Evolutionary conservation across 2,329 filamentous ascomycete genomes (phyloP).

Genomic region (Venturia asperata): DNA sequence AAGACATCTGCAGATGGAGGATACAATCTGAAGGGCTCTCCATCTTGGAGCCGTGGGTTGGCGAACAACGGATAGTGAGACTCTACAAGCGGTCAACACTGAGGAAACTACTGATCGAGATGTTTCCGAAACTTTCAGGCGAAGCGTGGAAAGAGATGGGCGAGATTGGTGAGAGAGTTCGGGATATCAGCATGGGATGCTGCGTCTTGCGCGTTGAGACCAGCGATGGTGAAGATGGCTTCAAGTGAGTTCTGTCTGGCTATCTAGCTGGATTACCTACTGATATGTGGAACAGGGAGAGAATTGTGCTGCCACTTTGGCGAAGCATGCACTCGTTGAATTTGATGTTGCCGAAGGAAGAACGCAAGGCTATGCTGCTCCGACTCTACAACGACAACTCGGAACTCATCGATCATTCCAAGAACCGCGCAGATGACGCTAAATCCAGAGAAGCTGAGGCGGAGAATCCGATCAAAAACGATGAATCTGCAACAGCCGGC

Average conservation of each 20-base stretch:
- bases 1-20: constrained; percentile 84
- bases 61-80: constrained; percentile 65
- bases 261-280: neutral
- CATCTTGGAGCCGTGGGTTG: constrained; percentile 85
- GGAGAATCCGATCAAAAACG: neutral
- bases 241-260: constrained; percentile 36
- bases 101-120: constrained; percentile 76
- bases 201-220: constrained; percentile 81
- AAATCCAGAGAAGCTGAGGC: constrained; percentile 5
- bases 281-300: constrained; percentile 47
- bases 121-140: constrained; percentile 85
- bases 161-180: constrained; percentile 79
- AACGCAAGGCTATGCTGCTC: constrained; percentile 82
- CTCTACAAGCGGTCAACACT: constrained; percentile 74
- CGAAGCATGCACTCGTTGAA: constrained; percentile 87
- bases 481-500: neutral
- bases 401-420: constrained; percentile 17
- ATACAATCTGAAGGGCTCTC: constrained; percentile 92
- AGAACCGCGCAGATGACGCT: constrained; percentile 12
- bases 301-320: constrained; percentile 88
- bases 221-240: constrained; percentile 54
- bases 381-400: constrained; percentile 78
- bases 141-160: constrained; percentile 68
- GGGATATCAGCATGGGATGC: constrained; percentile 80
- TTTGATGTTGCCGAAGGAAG: constrained; percentile 97